phyloP scores from a whole-genome alignment of 129 eudicot genomes.

The Gnaphalium uliginosum region DNA sequence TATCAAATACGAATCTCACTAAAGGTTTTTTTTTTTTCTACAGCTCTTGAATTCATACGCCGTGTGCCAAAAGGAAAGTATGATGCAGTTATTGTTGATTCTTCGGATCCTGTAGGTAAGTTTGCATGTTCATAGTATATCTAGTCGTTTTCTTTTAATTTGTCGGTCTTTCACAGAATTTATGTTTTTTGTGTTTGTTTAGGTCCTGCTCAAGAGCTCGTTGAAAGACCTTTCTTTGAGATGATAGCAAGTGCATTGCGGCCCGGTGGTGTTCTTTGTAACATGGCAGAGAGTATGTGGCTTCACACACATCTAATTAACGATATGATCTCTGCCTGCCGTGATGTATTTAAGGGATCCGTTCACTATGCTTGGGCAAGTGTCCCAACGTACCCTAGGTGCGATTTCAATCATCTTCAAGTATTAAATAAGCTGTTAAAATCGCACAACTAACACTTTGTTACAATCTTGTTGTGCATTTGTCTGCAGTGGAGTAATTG shows the following conservation, averaged over 20 bases:
- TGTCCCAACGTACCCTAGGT: conserved; percentile 98
- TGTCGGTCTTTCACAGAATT: neutral
- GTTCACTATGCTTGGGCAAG: conserved; percentile 97
- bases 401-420: conserved; percentile 2
- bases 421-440: neutral
- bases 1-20: neutral
- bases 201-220: conserved; percentile 98
- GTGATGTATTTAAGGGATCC: conserved; percentile 76
- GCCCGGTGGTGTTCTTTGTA: conserved; percentile 98
- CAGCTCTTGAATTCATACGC: conserved; percentile 71
- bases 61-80: conserved; percentile 73
- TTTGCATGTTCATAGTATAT: neutral
- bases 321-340: conserved; percentile 80
- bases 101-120: conserved; percentile 98
- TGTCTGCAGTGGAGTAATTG: conserved; percentile 94
- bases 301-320: conserved; percentile 95
- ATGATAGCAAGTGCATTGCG: conserved; percentile 74
- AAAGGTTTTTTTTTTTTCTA: neutral
- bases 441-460: neutral
- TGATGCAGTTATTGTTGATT: conserved; percentile 87
- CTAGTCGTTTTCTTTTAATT: neutral
- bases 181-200: conserved; percentile 8
- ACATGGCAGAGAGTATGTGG: conserved; percentile 99
- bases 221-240: conserved; percentile 85
- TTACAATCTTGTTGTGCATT: conserved; percentile 38